Evolutionary conservation across 2,329 filamentous ascomycete species (phyloP).

Genomic region (Colletotrichum shisoi): DNA sequence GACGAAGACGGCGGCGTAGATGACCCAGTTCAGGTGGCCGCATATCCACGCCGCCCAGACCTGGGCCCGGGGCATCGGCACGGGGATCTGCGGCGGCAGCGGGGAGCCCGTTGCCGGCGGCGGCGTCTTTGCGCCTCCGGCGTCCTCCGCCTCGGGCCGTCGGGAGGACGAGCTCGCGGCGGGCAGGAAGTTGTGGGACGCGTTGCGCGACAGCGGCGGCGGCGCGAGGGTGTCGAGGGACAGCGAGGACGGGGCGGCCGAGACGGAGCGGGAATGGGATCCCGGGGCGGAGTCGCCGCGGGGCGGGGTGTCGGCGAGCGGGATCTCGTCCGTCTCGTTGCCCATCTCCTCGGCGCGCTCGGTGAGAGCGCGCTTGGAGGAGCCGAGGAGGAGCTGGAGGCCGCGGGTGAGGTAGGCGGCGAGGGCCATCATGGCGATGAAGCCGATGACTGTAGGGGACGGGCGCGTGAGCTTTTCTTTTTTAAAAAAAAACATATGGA

Average conservation of each 20-base stretch:
- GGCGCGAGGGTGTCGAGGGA: conserved; percentile 38
- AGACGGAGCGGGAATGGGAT: conserved; percentile 36
- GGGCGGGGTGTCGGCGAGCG: conserved; percentile 47
- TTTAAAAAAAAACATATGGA: no score
- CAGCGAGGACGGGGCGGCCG: conserved; percentile 40
- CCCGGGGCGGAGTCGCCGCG: conserved; percentile 40
- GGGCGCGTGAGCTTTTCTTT: not conserved
- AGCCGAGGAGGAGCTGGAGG: conserved; percentile 60
- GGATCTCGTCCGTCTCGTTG: conserved; percentile 57
- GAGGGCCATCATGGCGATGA: conserved; percentile 59
- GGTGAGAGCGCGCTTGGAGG: conserved; percentile 60
- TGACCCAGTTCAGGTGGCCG: conserved; percentile 55
- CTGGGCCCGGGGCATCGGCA: conserved; percentile 56
- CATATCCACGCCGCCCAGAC: conserved; percentile 60
- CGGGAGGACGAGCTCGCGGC: conserved; percentile 10
- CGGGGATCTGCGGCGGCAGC: conserved; percentile 51
- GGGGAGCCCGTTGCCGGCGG: not conserved
- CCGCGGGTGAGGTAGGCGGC: conserved; percentile 64
- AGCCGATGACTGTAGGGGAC: conserved; percentile 59
- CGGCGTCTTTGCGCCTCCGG: not conserved
- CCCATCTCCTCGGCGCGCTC: conserved; percentile 62
- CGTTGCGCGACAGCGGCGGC: conserved; percentile 37
- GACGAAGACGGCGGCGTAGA: conserved; percentile 57
- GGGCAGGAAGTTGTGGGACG: conserved; percentile 43
- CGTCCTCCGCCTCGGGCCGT: not conserved